Conservation (phyloP, 2,329 filamentous ascomycete species). For the Botrytis tulipae region DNA sequence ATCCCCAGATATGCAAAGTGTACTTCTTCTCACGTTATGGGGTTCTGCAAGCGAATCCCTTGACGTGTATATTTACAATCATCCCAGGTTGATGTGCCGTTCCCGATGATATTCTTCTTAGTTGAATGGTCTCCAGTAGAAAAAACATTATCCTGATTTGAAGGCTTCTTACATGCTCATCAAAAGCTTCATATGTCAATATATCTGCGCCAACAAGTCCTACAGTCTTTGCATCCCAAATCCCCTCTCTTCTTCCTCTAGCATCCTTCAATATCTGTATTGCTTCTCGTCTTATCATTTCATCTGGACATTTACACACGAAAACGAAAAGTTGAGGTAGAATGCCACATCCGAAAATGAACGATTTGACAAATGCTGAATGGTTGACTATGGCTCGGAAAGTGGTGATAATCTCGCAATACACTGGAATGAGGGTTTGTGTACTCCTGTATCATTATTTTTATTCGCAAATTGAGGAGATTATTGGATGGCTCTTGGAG, state of each 20-base stretch:
- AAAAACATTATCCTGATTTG: neutral
- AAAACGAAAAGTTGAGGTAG: constrained; percentile 25
- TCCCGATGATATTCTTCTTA: neutral
- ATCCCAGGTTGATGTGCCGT: neutral
- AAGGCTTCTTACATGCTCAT: neutral
- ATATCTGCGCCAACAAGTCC: constrained; percentile 21
- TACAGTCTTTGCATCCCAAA: constrained; percentile 25
- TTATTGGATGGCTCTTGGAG: neutral
- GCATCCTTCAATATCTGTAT: constrained; percentile 22
- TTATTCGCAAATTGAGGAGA: too few relatives aligned
- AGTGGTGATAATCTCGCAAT: constrained; percentile 23
- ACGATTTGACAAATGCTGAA: constrained; percentile 23
- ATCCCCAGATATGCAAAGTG: neutral
- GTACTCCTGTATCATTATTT: too few relatives aligned
- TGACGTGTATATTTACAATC: neutral
- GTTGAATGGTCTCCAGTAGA: neutral
- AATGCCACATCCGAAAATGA: constrained; percentile 27
- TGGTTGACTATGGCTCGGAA: constrained; percentile 14
- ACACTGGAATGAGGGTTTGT: neutral
- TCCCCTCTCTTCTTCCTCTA: constrained; percentile 24
- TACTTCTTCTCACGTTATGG: neutral
- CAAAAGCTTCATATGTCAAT: neutral
- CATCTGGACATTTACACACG: constrained; percentile 16
- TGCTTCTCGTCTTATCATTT: constrained; percentile 24
- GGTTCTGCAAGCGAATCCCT: neutral